Base-by-base conservation (phyloP, 768 basidiomycete species). In the Suillus lakei region DNA sequence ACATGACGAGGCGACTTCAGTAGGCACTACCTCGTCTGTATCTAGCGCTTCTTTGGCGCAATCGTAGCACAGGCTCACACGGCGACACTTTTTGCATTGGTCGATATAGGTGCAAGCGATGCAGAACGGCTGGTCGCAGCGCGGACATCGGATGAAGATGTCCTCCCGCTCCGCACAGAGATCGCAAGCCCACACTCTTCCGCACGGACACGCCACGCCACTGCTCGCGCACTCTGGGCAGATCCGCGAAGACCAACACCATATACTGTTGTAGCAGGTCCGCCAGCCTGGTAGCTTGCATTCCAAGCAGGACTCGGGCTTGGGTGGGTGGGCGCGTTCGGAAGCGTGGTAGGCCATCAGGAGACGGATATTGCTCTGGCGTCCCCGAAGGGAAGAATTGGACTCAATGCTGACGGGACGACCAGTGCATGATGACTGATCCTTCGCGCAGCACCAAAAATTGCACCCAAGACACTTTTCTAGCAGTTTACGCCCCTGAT, bases 361-460 rank as follows among this genome's bases (percentile, higher is more conserved):
- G 6, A 55, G 53, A 34, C 18, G 18, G 18, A 21, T 2, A 1
- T 0, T 21, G 4, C 16, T 1, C 18, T 15, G 21, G 32, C 5
- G 51, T 73, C 3, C 77, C 76, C 0, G 21, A 34, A 34, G 21
- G 32, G 12, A n/a, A 34, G 5, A 9, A n/a, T 13, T 7, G 12
- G 53, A 34, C 21, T 13, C 21, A 3, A 55, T n/a, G 53, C 10
- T 21, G 5, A 55, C 32, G 6, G 32, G 53, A 34, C 32, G 53
- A n/a, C 32, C 53, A n/a, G 5, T 55, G 34, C 32, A 26, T 50
- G 48, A 30, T 28, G 28, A 4, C 51, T 36, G 32, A 36, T 56
- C 36, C 13, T n/a, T 36, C 36, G n/a, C 15, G 15, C n/a, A 38
- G 36, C 55, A 16, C 32, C 34, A 56, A 16, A 1, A 26, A 15